These are phyloP conservation scores for Westerdykella aurantiaca DNA, from an alignment of 2,329 filamentous ascomycete species.

Conservation along the genomic window DNA sequence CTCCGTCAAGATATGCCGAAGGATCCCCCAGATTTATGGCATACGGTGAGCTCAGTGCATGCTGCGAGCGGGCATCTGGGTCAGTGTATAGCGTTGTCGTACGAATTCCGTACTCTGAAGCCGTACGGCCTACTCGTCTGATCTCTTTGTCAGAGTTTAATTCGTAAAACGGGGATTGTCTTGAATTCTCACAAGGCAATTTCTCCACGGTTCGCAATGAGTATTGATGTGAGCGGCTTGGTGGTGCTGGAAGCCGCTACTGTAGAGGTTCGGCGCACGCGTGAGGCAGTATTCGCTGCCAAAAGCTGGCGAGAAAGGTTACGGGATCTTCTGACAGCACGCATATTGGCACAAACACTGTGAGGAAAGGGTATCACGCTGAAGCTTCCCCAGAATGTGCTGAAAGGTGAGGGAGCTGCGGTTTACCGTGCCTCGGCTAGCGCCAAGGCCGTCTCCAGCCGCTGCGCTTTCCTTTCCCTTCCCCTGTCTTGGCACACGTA, in stretches of 20 bases:
- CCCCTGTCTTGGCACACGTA: conserved; percentile 12
- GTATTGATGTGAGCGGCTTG: conserved; percentile 62
- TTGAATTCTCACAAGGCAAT: conserved; percentile 63
- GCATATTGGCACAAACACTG: conserved; percentile 20
- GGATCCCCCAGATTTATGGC: conserved; percentile 78
- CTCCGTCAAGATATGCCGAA: conserved; percentile 86
- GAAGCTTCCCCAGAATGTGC: conserved; percentile 8
- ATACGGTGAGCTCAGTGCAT: conserved; percentile 78
- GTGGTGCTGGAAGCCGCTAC: conserved; percentile 13
- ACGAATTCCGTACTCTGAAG: conserved; percentile 78
- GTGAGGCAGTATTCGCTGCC: conserved; percentile 17
- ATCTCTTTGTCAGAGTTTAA: not conserved
- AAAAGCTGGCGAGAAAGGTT: conserved; percentile 33
- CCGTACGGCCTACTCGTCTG: conserved; percentile 79
- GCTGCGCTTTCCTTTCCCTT: conserved; percentile 1
- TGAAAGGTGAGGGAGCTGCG: conserved; percentile 2
- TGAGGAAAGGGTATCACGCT: conserved; percentile 1
- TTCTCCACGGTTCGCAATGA: conserved; percentile 96
- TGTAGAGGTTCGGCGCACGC: conserved; percentile 27
- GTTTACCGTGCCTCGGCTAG: conserved; percentile 21
- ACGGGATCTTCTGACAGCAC: conserved; percentile 30
- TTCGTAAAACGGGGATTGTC: not conserved
- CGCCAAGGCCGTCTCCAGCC: conserved; percentile 21
- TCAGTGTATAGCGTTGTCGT: conserved; percentile 95
- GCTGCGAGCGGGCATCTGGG: conserved; percentile 79